A percentile compares a stretch with the other conserved stretches of the same genome.
Evolutionary conservation across 306 rosid species (phyloP).

Genomic region (Quercus gilva): DNA sequence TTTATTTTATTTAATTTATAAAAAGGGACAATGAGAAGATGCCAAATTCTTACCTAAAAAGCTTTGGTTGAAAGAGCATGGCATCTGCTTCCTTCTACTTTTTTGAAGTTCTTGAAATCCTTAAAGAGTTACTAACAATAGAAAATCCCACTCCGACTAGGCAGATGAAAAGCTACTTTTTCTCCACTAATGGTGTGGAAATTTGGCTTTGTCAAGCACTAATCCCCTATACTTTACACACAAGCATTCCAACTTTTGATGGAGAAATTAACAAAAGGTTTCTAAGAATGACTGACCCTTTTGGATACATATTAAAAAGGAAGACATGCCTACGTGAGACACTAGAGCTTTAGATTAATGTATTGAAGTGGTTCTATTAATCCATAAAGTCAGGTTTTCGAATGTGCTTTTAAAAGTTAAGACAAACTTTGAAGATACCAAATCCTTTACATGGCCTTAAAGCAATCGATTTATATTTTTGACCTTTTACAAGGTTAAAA

Average conservation of each 20-base stretch:
- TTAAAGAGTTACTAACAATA: constrained; percentile 67
- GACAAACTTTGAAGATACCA: constrained; percentile 47
- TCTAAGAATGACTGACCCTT: constrained; percentile 39
- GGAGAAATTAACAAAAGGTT: constrained; percentile 44
- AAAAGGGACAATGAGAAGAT: constrained; percentile 47
- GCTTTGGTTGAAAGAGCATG: constrained; percentile 45
- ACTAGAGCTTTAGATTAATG: constrained; percentile 43
- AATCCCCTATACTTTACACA: constrained; percentile 54
- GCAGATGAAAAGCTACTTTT: constrained; percentile 59
- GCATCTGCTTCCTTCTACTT: constrained; percentile 49
- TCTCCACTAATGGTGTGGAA: constrained; percentile 50
- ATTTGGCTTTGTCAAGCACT: constrained; percentile 40
- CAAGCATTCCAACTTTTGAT: constrained; percentile 53
- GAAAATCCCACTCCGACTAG: constrained; percentile 63
- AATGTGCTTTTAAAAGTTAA: constrained; percentile 52
- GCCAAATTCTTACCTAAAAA: constrained; percentile 60
- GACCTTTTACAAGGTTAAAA: too few species aligned
- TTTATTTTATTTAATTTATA: constrained; percentile 4
- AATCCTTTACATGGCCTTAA: not conserved
- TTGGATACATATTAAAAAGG: constrained; percentile 40
- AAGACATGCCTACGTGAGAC: constrained; percentile 66
- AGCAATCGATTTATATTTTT: too few species aligned
- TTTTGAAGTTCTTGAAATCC: constrained; percentile 48
- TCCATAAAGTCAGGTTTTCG: constrained; percentile 39
- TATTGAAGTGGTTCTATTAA: constrained; percentile 39